Conservation (phyloP, 257 asterid species). For the Solanum stenotomum region DNA sequence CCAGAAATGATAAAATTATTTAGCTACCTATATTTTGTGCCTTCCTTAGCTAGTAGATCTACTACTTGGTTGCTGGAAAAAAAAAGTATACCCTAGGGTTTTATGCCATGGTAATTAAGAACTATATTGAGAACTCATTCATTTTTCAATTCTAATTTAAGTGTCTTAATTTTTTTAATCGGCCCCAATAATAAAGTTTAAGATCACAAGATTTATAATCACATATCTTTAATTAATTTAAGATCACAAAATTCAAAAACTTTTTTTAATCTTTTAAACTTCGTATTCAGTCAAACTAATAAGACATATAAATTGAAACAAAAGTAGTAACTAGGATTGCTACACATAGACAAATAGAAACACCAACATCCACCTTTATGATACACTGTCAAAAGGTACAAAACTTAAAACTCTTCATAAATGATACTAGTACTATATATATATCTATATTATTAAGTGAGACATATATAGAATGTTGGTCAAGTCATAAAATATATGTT, state of each 20-base stretch:
- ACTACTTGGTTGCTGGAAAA: neutral
- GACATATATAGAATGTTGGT: neutral
- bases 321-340: neutral
- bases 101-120: neutral
- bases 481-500: neutral
- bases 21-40: neutral
- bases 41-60: neutral
- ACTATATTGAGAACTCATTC: neutral
- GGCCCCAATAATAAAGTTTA: neutral
- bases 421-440: neutral
- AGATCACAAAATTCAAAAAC: too few relatives aligned
- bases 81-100: neutral
- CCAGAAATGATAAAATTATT: neutral
- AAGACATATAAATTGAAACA: neutral
- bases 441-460: neutral
- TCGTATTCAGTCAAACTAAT: too few relatives aligned
- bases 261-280: too few relatives aligned
- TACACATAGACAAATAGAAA: neutral
- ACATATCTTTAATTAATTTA: too few relatives aligned
- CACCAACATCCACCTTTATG: neutral
- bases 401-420: neutral
- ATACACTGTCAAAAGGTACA: neutral
- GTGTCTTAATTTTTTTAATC: neutral
- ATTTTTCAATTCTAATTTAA: too few relatives aligned
- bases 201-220: too few relatives aligned